Base-by-base conservation (phyloP, 1,139 yeast genomes). In the Candida tropicalis region DNA sequence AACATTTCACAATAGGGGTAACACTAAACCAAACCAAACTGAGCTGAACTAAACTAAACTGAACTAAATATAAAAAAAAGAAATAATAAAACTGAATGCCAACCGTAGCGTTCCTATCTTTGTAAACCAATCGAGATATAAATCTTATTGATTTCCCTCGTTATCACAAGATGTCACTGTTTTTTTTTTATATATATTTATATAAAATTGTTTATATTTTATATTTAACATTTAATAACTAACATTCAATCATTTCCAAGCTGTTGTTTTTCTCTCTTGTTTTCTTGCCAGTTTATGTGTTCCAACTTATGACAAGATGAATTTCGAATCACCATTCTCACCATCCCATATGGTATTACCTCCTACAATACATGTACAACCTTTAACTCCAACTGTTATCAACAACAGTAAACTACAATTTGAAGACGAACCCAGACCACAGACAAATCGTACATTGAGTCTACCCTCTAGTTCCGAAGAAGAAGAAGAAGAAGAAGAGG, bases 331-430 rank as follows among this genome's bases (percentile, higher is more conserved):
- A 18, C 36, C 28, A 12, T 15, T 31, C 22, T 16, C 33, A 5
- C 40, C 26, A 5, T 13, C 13, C 2, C 25, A 18, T 22, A 13
- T 33, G 2, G 37, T 11, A 7, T 25, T 36, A 12, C 45, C 47
- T 9, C 7, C 41, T 16, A 42, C 48, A 10, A 34, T 45, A 18
- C 43, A 45, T 25, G 43, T 37, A 9, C 44, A 43, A 36, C 48
- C 48, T 9, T 32, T 45, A 31, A 28, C 18, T 24, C 48, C 48
- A 12, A 40, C 35, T 7, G 12, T 33, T 1, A 33, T 25, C 31
- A 36, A 33, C 16, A 23, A 15, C 10, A 32, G 15, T 16, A 31
- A 31, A 31, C 35, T 31, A 3, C 35, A 18, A 9, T 31, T 18
- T 16, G 35, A 29, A 13, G 17, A 26, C n/a, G 20, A 43, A 15